Conservation (phyloP, 352 stramenopile genomes). For the Phytophthora capsici region DNA sequence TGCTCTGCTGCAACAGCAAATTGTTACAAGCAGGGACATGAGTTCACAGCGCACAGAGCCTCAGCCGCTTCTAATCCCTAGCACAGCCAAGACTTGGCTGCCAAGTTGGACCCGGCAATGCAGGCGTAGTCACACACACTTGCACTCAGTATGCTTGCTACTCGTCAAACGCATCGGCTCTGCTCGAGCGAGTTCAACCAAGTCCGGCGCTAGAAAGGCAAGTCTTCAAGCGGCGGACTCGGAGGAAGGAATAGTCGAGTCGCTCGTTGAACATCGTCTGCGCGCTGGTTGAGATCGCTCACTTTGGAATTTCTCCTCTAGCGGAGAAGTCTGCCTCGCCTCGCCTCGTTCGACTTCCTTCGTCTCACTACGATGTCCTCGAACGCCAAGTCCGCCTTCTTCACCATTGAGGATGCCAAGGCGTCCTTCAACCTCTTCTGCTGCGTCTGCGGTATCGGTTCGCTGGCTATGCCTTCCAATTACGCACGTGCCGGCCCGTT, state of each 20-base stretch:
- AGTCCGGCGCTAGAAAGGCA: conserved; percentile 2
- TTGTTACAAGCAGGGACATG: conserved; percentile 39
- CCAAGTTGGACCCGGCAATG: conserved; percentile 5
- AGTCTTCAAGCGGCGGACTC: conserved; percentile 14
- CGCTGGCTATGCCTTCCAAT: neutral
- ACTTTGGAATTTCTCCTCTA: conserved; percentile 38
- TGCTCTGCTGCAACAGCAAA: conserved; percentile 18
- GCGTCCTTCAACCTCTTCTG: conserved; percentile 54
- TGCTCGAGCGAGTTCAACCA: conserved; percentile 14
- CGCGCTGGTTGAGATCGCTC: conserved; percentile 20
- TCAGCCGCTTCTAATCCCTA: conserved; percentile 6
- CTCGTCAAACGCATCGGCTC: conserved; percentile 16
- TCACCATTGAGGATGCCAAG: conserved; percentile 56
- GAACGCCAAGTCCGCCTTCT: conserved; percentile 20
- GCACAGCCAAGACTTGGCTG: neutral
- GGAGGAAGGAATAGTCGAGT: conserved; percentile 1
- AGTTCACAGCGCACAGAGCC: conserved; percentile 12
- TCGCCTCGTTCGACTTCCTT: conserved; percentile 16
- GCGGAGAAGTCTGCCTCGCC: conserved; percentile 19
- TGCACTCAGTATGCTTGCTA: conserved; percentile 22
- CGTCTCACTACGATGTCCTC: conserved; percentile 5
- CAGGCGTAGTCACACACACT: conserved; percentile 6
- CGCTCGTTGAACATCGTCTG: neutral
- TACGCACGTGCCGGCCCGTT: neutral
- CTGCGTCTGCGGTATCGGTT: conserved; percentile 32